Percentiles rank a stretch among this genome's conserved stretches.
Conservation (phyloP, 495 filamentous ascomycete genomes). For the Lasiosphaeriaceae sp. region DNA sequence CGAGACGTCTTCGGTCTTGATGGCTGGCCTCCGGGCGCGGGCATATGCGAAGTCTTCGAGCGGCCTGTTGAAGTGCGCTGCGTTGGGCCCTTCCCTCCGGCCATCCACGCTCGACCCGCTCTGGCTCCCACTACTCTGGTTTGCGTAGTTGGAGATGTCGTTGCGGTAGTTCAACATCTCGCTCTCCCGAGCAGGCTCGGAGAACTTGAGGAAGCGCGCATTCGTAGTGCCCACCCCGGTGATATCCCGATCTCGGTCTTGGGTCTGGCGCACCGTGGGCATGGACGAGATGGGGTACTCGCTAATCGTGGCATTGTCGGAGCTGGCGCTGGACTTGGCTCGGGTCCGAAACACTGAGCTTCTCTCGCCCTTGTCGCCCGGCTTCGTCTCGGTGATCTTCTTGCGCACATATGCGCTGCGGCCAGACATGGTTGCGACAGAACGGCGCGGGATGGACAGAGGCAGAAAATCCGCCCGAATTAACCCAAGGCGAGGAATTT, state of each 20-base stretch:
- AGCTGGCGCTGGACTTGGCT: constrained; percentile 31
- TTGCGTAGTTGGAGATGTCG: constrained; percentile 21
- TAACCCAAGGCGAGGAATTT: neutral
- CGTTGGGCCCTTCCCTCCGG: constrained; percentile 20
- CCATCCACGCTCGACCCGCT: constrained; percentile 36
- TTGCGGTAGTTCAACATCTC: constrained; percentile 26
- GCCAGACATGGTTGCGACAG: constrained; percentile 44
- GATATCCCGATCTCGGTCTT: constrained; percentile 16
- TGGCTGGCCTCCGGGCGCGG: constrained; percentile 38
- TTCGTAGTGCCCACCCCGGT: constrained; percentile 39
- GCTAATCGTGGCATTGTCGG: constrained; percentile 39
- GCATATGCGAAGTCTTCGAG: constrained; percentile 42
- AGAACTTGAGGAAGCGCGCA: constrained; percentile 40
- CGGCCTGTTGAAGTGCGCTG: constrained; percentile 21
- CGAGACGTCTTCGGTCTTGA: constrained; percentile 44
- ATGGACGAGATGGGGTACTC: constrained; percentile 25
- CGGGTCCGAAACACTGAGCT: constrained; percentile 14
- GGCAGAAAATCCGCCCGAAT: neutral
- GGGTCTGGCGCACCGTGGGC: constrained; percentile 19
- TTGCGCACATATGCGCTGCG: constrained; percentile 53
- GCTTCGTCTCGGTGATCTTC: constrained; percentile 46
- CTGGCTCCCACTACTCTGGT: constrained; percentile 35
- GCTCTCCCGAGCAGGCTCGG: constrained; percentile 30
- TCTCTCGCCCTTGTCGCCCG: constrained; percentile 16
- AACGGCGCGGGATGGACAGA: neutral